Evolutionary conservation across 768 basidiomycete genomes (phyloP), one percentile per base, ranked within the genome.

Genomic region (Mycena capillaripes): DNA sequence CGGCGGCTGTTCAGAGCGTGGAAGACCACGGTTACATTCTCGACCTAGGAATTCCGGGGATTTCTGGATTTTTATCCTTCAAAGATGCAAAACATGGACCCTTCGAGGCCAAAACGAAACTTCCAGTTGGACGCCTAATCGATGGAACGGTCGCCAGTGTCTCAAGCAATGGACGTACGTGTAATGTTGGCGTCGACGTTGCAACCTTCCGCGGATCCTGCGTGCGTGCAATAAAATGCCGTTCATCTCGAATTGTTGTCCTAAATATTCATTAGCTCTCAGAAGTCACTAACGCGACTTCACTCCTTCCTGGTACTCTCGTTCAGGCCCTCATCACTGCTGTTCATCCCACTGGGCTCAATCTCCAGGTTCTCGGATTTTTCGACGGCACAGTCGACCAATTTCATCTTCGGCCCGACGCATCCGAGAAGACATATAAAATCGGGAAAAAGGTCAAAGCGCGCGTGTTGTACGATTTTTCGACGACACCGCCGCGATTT

Each of bases 21-120:
- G 98, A 99, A 83, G 98, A 99, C 78, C 95, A 98, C 80, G 97
- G 98, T 1, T 98, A 97, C 83, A 89, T 93, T 66, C 86, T 99
- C 10, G 95, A 97, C 74, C 84, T 98, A 44, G 97, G 97, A 2
- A 78, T 98, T 21, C 80, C 90, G 12, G 91, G 88, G n/a, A 81
- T 95, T 38, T 90, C 95, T 70, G 95, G 95, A 48, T 99, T 98
- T 82, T 80, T 99, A 56, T 87, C 92, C 2, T 95, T 94, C 85
- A 91, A 92, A 77, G 93, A 95, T 53, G 86, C 88, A 1, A 83
- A 86, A 73, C 86, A 87, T 67, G 80, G 78, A 19, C 70, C 72
- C 6, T 76, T 80, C n/a, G 78, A 77, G 40, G 70, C 66, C 70
- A 79, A 76, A 30, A 63, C 70, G 7, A 79, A 78, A 74, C 81